Evolutionary conservation across 495 filamentous ascomycete species (phyloP).

Genomic region (Pyrenopolyporus hunteri): DNA sequence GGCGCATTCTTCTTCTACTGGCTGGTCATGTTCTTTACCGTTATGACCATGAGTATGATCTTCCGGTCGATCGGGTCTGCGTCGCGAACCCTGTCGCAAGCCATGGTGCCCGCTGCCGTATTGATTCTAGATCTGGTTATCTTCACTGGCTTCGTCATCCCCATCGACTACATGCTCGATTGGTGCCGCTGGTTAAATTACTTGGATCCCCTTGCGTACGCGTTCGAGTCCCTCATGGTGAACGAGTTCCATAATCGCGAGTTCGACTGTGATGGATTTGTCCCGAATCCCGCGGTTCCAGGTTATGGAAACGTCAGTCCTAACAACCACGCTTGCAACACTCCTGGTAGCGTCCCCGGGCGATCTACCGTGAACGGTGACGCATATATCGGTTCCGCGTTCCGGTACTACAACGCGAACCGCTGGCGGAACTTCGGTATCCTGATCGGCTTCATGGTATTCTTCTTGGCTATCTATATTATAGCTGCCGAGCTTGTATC

Average conservation of each 20-base stretch:
- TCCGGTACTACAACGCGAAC: slow-evolving; percentile 64
- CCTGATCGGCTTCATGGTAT: slow-evolving; percentile 73
- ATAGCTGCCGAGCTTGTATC: slow-evolving; percentile 75
- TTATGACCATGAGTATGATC: slow-evolving; percentile 75
- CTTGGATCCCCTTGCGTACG: slow-evolving; percentile 82
- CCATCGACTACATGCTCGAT: slow-evolving; percentile 72
- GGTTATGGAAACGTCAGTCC: slow-evolving; percentile 53
- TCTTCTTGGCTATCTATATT: slow-evolving; percentile 71
- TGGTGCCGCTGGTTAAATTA: slow-evolving; percentile 93
- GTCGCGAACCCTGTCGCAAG: slow-evolving; percentile 79
- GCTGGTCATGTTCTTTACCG: slow-evolving; percentile 70
- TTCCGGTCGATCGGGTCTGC: slow-evolving; percentile 85
- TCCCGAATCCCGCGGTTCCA: slow-evolving; percentile 57
- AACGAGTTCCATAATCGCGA: slow-evolving; percentile 79
- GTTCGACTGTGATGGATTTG: slow-evolving; percentile 66
- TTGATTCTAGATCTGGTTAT: slow-evolving; percentile 83
- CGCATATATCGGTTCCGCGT: slow-evolving; percentile 67
- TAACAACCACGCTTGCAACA: slow-evolving; percentile 62
- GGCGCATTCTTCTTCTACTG: slow-evolving; percentile 84
- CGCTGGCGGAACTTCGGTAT: slow-evolving; percentile 87
- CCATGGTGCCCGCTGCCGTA: slow-evolving; percentile 81
- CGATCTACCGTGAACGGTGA: slow-evolving; percentile 63
- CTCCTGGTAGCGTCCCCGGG: slow-evolving; percentile 68
- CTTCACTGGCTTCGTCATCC: slow-evolving; percentile 91
- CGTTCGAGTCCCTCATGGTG: slow-evolving; percentile 87